Evolutionary conservation across 139 green algal genomes (phyloP), one percentile per base, ranked within the genome.

Genomic region (Chara braunii): DNA sequence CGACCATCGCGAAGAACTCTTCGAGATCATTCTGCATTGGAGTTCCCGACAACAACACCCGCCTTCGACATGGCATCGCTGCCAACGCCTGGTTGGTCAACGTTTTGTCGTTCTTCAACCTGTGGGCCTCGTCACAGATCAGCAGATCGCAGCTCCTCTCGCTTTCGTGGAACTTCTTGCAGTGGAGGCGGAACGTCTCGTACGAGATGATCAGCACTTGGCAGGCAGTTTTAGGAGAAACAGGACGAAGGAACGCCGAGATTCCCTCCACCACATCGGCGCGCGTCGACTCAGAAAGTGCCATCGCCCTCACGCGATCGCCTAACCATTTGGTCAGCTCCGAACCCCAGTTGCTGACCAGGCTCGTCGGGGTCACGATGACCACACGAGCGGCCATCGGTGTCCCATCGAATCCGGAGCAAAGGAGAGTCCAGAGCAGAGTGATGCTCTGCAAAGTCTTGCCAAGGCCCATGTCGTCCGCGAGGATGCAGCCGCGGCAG

Each of bases 111-210:
- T 98, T 99, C 80, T 98, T 97, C 22, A 99, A 84, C 0, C 93
- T 81, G 76, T 99, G 93, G 22, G 90, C 90, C 80, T 99, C 94
- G 68, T 99, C 94, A 56, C 90, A 97, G 63, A 99, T 94, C 3
- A 99, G 82, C 51, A 99, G 83, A 74, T 99, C 90, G 72, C 87
- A 95, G 22, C 79, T 64, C n/a, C n/a, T n/a, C 3, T 52, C 72
- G 26, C 55, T 14, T 32, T 45, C 43, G 14, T 63, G 62, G 72
- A 97, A 91, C 0, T 70, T 64, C 3, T 85, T 71, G 8, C 81
- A 64, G 75, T 98, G 90, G 48, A 95, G 52, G 0, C 93, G 78
- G 83, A 99, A 97, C 0, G 94, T 99, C 78, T 99, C 94, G 76
- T 98, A 99, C 23, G 80, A 90, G 14, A 97, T 72, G 35, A 83